Conservation (phyloP, 257 asterid genomes). For the Catharanthus roseus region DNA sequence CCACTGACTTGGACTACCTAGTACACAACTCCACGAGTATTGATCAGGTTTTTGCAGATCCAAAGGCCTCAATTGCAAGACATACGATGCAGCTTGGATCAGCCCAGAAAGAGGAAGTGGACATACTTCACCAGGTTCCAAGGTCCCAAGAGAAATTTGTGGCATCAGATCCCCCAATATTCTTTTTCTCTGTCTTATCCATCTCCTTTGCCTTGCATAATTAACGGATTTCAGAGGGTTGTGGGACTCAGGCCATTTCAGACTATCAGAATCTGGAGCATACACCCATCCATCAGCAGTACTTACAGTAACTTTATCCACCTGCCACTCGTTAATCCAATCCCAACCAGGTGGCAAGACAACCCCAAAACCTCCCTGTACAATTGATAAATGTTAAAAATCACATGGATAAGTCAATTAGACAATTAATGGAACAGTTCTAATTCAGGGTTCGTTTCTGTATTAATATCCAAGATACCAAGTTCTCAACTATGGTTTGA, state of each 20-base stretch:
- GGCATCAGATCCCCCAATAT: conserved; percentile 31
- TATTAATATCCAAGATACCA: not conserved
- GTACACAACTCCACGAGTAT: conserved; percentile 77
- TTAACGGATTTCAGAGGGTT: conserved; percentile 47
- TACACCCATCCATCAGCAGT: conserved; percentile 91
- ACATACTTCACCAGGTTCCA: conserved; percentile 67
- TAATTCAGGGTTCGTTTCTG: not conserved
- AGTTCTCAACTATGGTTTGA: not conserved
- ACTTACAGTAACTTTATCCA: conserved; percentile 56
- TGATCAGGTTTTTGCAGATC: conserved; percentile 33
- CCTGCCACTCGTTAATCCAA: conserved; percentile 87
- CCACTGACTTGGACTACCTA: conserved; percentile 43
- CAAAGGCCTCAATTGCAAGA: conserved; percentile 66
- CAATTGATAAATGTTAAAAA: conserved; percentile 11
- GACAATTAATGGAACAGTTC: not conserved
- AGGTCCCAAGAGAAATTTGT: conserved; percentile 53
- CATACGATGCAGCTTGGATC: conserved; percentile 46
- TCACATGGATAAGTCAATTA: not conserved
- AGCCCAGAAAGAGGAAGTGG: conserved; percentile 80
- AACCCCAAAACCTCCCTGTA: conserved; percentile 57
- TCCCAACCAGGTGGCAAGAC: conserved; percentile 76
- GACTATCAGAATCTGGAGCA: conserved; percentile 63
- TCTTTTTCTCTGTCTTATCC: conserved; percentile 68
- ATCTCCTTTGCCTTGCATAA: conserved; percentile 78
- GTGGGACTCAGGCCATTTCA: conserved; percentile 81